These are phyloP conservation scores for Artemisia tridentata DNA, from an alignment of 129 eudicot species.

Conservation along the genomic window DNA sequence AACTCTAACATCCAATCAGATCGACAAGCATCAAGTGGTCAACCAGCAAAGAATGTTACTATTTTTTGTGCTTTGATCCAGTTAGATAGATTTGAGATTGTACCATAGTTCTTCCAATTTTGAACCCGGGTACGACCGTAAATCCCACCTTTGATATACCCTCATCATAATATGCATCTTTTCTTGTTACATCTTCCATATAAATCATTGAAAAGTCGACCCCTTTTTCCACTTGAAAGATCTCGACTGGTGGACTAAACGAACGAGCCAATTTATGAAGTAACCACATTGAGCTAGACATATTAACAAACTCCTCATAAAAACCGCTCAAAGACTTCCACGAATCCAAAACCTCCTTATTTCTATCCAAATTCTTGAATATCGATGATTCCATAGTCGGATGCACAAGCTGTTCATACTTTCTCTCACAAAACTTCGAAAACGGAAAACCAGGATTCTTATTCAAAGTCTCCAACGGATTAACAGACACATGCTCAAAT, in stretches of 20 bases:
- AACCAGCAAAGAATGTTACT: constrained; percentile 16
- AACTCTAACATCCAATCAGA: constrained; percentile 37
- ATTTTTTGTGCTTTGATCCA: constrained; percentile 41
- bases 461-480: constrained; percentile 68
- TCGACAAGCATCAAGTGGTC: constrained; percentile 14
- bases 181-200: constrained; percentile 84
- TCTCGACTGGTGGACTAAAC: constrained; percentile 66
- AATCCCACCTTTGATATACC: constrained; percentile 70
- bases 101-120: constrained; percentile 63
- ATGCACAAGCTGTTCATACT: constrained; percentile 79
- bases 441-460: constrained; percentile 65
- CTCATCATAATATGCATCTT: constrained; percentile 35
- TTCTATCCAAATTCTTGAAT: constrained; percentile 60
- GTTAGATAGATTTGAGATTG: constrained; percentile 86
- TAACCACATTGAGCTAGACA: constrained; percentile 92
- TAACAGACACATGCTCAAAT: constrained; percentile 54
- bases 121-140: constrained; percentile 90
- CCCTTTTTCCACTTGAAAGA: constrained; percentile 83
- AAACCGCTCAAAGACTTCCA: constrained; percentile 79
- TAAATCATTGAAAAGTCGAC: constrained; percentile 84
- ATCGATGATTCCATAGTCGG: constrained; percentile 88
- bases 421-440: constrained; percentile 72
- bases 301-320: constrained; percentile 74
- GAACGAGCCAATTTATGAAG: constrained; percentile 82
- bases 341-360: constrained; percentile 74